Base-by-base conservation (phyloP, 306 rosid species). In the Pterocarpus macrocarpus region DNA sequence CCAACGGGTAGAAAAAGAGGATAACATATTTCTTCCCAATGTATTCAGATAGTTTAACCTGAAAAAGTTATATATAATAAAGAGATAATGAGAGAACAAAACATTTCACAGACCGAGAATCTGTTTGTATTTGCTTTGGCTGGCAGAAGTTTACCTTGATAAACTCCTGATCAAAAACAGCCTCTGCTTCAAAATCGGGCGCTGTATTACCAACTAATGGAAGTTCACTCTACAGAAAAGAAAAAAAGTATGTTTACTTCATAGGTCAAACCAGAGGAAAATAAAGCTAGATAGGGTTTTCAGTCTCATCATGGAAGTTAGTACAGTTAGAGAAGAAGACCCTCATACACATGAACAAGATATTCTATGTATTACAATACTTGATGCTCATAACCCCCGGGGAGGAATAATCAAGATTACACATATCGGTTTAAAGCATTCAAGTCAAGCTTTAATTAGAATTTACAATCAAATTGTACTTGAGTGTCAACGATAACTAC, bases 161-260 rank as follows among this genome's bases (percentile, higher is more conserved):
- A 86, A 95, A 95, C 80, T 95, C 99, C 90, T 93, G 99, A 78
- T 93, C 99, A 44, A 91, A 95, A 75, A 95, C 99, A 72, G 96
- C 99, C 91, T 95, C 99, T 0, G 98, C 99, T 84, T 95, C 99
- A 57, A 95, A 95, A 88, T 95, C 94, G 0, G 99, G 99, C 33
- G 99, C 98, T 14, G 32, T 34, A 76, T 93, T 95, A 62, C 99
- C 99, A 71, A 95, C 99, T 71, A 95, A 85, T 9, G 99, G 98
- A 58, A 87, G 86, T 55, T 87, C 94, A 45, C 55, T 57, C 95
- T 94, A 77, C 33, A 50, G 38, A 71, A 36, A 34, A 14, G 28
- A 43, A 64, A 16, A 58, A 57, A 39, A 30, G 7, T 28, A 7
- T 2, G 44, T 34, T 39, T 1, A 34, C 13, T 30, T 33, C 32